Evolutionary conservation across 176 grass and related monocot species (phyloP), one percentile per base, ranked within the genome.

Genomic region (Lolium perenne): DNA sequence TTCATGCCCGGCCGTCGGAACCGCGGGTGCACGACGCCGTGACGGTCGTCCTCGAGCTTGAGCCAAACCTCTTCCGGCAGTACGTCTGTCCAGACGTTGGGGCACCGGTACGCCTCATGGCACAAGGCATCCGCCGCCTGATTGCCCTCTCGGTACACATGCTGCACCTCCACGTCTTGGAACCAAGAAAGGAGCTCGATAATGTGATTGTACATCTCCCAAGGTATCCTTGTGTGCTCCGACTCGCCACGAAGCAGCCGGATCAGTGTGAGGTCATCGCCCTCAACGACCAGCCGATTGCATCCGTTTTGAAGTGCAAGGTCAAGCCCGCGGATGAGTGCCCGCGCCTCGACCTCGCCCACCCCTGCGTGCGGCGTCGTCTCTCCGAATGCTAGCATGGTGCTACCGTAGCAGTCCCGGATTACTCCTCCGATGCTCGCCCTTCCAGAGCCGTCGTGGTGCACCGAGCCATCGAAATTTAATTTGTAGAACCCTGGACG

Each of bases 271-370:
- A 59, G 57, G 57, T 59, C 57, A 20, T 59, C 57, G 57, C 57
- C 57, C 20, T 59, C 57, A 2, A 64, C 61, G 4, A 64, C 23
- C 23, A 64, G 61, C 22, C 61, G 61, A 14, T 12, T 5, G 22
- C 12, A 29, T 4, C 61, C 61, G 10, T 0, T 26, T 21, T 14
- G 11, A 9, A 29, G 61, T 0, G 61, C 61, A 4, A 59, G 57
- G 2, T 59, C 7, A 21, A 59, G 57, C 2, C 57, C 57, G 7
- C 77, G 57, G 77, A 50, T 80, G 8, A 80, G 78, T 9, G 60
- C 78, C 1, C 59, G 16, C 4, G 60, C 78, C 43, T 80, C 78
- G 5, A 80, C 78, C 60, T 50, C 45, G 22, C 78, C 78, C 15
- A 80, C 23, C 8, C 21, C 48, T 3, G 40, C 47, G 60, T 80